A percentile compares a stretch with the other conserved stretches of the same genome.
Evolutionary conservation across 1,139 yeast species (phyloP).

Genomic region (Yamadazyma membranifaciens): DNA sequence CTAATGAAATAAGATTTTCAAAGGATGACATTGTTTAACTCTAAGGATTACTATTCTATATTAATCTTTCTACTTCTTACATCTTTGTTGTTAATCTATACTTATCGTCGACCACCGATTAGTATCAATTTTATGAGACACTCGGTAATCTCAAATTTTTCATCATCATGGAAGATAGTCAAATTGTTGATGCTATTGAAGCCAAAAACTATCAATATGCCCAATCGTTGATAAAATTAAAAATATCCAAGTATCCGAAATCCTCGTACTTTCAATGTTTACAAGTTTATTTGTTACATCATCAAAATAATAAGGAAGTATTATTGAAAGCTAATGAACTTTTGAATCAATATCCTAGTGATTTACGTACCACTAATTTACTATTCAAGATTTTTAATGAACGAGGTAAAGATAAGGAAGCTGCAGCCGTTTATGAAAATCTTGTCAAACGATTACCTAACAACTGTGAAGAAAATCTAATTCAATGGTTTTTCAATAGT

Average conservation of each 20-base stretch:
- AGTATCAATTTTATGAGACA: neutral
- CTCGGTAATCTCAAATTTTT: no score
- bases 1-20: neutral
- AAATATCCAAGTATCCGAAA: conserved; percentile 55
- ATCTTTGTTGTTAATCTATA: neutral
- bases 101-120: neutral
- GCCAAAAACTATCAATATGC: conserved; percentile 58
- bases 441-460: conserved; percentile 55
- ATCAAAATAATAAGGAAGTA: conserved; percentile 49
- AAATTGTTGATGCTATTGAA: conserved; percentile 46
- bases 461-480: conserved; percentile 30
- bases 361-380: conserved; percentile 50
- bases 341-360: conserved; percentile 49
- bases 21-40: conserved; percentile 4
- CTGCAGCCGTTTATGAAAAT: conserved; percentile 50
- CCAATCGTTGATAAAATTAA: conserved; percentile 45
- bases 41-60: neutral
- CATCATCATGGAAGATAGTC: conserved; percentile 9
- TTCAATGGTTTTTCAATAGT: conserved; percentile 47
- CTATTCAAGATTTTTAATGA: conserved; percentile 38
- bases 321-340: conserved; percentile 40
- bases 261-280: conserved; percentile 54
- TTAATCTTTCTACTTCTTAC: neutral
- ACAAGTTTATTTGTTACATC: conserved; percentile 40
- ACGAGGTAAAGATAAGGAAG: conserved; percentile 34